Evolutionary conservation across 73 alveolate genomes (phyloP), one percentile per base, ranked within the genome.

Genomic region (Breviolum minutum): DNA sequence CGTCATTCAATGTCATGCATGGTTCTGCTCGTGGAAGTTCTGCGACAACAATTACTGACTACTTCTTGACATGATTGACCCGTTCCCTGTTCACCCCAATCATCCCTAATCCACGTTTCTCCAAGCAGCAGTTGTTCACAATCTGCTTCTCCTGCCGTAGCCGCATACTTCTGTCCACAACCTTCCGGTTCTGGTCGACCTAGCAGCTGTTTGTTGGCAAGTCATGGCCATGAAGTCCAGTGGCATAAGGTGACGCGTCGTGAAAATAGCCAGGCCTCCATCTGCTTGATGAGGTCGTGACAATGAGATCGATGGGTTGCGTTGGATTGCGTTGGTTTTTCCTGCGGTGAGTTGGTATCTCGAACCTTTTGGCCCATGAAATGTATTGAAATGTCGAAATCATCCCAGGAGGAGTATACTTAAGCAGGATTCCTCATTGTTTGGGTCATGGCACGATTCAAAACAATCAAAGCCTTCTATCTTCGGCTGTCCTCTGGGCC

Each of bases 61-160:
- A 40, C n/a, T n/a, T n/a, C n/a, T n/a, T n/a, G n/a, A n/a, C 74
- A 66, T 66, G 24, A 17, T 13, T 66, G 74, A 68, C 24, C 77
- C 77, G 1, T 68, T 68, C 8, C 17, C n/a, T 68, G 77, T 14
- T 68, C 24, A 14, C 77, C 24, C 24, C 77, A 68, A 68, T 17
- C 77, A 17, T 22, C 24, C n/a, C 86, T 22, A 40, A 14, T 10
- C 70, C 68, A 48, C 70, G 87, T 81, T 81, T 60, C 54, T 17
- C 74, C 87, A 40, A 54, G 96, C 68, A 20, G 40, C 97, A 91
- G 85, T 91, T 91, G 97, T 91, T 91, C 74, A 91, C 97, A 88
- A 91, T 91, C 97, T 91, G 97, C 87, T 91, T 74, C 97, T 91
- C 97, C 54, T 91, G 97, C 64, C 97, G 85, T 7, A 91, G 88